A percentile compares a stretch with the other conserved stretches of the same genome.
phyloP scores from a whole-genome alignment of 2,329 filamentous ascomycete species.

The Beauveria medogensis region DNA sequence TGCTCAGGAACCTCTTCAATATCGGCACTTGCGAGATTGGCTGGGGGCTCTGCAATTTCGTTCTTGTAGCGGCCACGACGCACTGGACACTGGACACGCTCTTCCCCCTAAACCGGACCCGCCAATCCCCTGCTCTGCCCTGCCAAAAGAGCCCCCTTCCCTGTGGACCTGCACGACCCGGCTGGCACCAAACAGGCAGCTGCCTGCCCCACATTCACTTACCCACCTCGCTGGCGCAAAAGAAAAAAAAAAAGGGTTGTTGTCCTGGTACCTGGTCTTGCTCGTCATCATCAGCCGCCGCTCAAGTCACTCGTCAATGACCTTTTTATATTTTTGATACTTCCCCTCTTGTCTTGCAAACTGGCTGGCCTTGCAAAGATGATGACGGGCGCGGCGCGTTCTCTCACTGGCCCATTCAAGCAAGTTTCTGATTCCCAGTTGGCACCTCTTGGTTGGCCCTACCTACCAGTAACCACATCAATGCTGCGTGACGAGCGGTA shows the following conservation, averaged over 20 bases:
- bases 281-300: background rate
- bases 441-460: background rate
- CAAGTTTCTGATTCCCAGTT: background rate
- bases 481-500: too few species aligned
- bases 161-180: background rate
- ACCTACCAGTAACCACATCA: background rate
- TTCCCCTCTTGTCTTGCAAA: background rate
- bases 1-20: background rate
- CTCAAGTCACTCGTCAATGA: background rate
- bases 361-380: background rate
- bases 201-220: background rate
- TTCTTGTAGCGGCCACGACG: background rate
- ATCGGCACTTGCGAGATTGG: background rate
- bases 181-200: constrained; percentile 7
- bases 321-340: too few species aligned
- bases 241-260: background rate
- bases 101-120: too few species aligned
- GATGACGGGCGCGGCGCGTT: background rate
- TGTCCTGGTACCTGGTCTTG: background rate
- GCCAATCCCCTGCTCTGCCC: too few species aligned
- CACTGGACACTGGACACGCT: background rate
- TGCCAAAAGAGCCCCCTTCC: too few species aligned
- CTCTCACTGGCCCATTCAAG: background rate
- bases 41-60: background rate
- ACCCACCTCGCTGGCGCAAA: background rate